Evolutionary conservation across 108 stramenopile genomes (phyloP).

Genomic region (Stephanodiscus triporus): DNA sequence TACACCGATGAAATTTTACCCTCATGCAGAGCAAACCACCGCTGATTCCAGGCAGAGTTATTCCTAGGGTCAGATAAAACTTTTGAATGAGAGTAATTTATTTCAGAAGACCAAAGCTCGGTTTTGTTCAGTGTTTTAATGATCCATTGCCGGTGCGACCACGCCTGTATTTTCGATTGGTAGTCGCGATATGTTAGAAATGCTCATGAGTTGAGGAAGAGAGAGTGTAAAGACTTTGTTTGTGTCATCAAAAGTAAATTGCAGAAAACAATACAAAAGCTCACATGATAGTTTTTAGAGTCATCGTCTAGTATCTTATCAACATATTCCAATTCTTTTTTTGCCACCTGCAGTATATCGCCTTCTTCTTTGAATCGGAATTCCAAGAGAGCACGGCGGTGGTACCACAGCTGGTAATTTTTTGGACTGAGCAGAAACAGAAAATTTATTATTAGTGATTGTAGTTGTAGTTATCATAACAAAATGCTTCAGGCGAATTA

Average conservation of each 20-base stretch:
- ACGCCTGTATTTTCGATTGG: conserved; percentile 52
- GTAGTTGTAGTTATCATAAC: too few relatives aligned
- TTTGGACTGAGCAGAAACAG: conserved; percentile 85
- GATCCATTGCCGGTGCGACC: conserved; percentile 96
- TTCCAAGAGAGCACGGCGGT: conserved; percentile 92
- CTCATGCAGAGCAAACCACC: conserved; percentile 91
- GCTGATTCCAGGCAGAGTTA: conserved; percentile 98
- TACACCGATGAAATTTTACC: conserved; percentile 29
- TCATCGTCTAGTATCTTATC: conserved; percentile 82
- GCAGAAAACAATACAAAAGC: background rate
- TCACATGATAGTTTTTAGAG: conserved; percentile 96
- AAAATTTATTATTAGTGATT: background rate
- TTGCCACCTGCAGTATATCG: conserved; percentile 39
- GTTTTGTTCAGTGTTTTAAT: conserved; percentile 62
- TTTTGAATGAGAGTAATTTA: conserved; percentile 67
- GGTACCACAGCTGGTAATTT: conserved; percentile 99
- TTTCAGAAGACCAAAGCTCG: conserved; percentile 73
- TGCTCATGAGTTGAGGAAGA: background rate
- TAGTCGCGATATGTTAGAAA: conserved; percentile 8
- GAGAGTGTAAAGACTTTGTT: background rate
- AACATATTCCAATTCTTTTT: conserved; percentile 86
- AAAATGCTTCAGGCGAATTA: background rate
- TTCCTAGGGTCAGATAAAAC: conserved; percentile 89
- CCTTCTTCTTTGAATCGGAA: conserved; percentile 35
- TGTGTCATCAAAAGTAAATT: background rate